Percentiles rank a stretch among this genome's conserved stretches.
These are phyloP conservation scores for Penicillium goetzii DNA, from an alignment of 495 filamentous ascomycete species.

Conservation along the genomic window DNA sequence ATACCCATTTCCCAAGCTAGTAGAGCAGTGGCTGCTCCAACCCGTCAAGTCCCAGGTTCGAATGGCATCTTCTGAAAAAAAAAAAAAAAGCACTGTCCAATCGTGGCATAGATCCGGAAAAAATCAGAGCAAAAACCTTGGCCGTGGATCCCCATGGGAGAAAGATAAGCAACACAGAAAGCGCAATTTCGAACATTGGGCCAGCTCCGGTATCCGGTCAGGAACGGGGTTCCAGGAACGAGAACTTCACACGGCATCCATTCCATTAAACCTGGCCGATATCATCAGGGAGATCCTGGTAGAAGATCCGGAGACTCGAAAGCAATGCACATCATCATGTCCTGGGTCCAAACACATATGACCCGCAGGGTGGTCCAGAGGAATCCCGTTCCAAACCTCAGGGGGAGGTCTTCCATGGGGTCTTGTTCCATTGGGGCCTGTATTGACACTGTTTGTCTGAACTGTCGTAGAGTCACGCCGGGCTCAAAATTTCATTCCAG, in stretches of 20 bases:
- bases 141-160: not conserved
- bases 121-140: not conserved
- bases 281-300: not conserved
- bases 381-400: conserved; percentile 5
- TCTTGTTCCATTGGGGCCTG: not conserved
- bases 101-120: not conserved
- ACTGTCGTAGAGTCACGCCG: conserved; percentile 21
- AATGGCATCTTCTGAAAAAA: not conserved
- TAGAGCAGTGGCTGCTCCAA: not conserved
- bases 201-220: not conserved
- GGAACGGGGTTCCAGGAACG: not conserved
- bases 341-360: not conserved
- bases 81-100: not conserved
- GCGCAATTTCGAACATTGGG: not conserved
- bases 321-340: not conserved
- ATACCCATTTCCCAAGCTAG: not conserved
- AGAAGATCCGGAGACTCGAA: not conserved
- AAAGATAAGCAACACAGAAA: not conserved
- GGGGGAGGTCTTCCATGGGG: not conserved
- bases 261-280: not conserved
- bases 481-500: conserved; percentile 15
- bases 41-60: not conserved
- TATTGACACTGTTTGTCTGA: conserved; percentile 16
- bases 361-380: not conserved
- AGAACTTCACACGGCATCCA: not conserved